A percentile compares a stretch with the other conserved stretches of the same genome.
Conservation (phyloP, 306 rosid species). For the Inga leiocalycina region DNA sequence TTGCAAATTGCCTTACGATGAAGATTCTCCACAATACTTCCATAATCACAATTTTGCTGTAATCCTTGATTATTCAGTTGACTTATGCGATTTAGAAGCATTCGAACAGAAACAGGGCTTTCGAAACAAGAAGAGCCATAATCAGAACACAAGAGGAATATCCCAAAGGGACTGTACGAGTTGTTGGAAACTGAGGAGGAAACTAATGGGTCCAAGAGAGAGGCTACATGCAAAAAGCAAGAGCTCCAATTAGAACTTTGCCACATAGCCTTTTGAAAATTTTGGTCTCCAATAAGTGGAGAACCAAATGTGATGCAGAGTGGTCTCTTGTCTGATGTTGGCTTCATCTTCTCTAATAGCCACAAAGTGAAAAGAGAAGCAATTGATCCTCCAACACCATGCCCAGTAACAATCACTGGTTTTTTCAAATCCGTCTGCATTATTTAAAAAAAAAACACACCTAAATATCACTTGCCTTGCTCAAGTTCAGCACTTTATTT, state of each 20-base stretch:
- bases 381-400: slow-evolving; percentile 62
- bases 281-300: neutral
- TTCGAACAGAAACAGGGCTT: neutral
- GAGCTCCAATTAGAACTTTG: neutral
- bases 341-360: slow-evolving; percentile 42
- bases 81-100: neutral
- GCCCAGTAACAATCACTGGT: slow-evolving; percentile 56
- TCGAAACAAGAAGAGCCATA: neutral
- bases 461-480: neutral
- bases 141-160: neutral
- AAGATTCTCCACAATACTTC: slow-evolving; percentile 32
- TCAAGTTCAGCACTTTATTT: no score
- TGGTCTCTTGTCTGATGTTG: neutral
- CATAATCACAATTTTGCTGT: slow-evolving; percentile 31
- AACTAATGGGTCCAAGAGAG: neutral
- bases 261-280: neutral
- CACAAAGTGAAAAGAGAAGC: slow-evolving; percentile 72
- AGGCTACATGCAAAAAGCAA: neutral
- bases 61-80: neutral
- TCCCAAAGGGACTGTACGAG: neutral
- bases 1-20: slow-evolving; percentile 22
- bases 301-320: neutral
- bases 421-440: slow-evolving; percentile 33
- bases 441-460: neutral
- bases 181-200: neutral